Evolutionary conservation across 1,284 basidiomycete species (phyloP), one percentile per base, ranked within the genome.

Genomic region (Moniliophthora roreri): DNA sequence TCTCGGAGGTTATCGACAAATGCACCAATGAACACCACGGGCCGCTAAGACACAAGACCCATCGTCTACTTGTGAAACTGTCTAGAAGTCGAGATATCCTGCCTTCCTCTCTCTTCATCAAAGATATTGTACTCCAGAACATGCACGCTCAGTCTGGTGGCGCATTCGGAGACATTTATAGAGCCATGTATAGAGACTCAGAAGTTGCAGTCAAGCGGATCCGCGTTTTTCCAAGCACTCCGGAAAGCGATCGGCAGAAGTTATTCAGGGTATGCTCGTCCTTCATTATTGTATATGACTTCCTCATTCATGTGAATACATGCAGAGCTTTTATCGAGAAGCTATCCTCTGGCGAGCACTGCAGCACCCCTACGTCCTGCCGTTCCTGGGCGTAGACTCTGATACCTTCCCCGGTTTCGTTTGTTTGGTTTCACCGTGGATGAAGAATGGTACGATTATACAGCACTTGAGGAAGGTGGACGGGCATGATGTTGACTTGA

Each of bases 151-250:
- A 58, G 10, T 58, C 53, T 50, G 55, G 63, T 44, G 63, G 63
- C 26, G 52, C 57, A 9, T 62, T 64, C 40, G 60, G 57, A 4
- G 63, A 64, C 32, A 64, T 64, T 28, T 64, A 57, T 38, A 55
- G 60, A 18, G 63, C 58, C 6, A 46, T 55, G 3, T 62, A 58
- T 48, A 52, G 54, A 8, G 60, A 58, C 23, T 53, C 60, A 53
- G 60, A 62, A 26, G 63, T 64, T 9, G 61, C 61, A 5, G 41
- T 64, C 16, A 64, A 64, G 47, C 56, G 60, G 9, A 54, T 64
- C 10, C 55, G 61, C 35, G 26, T 61, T 24, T 64, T 64, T 48
- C 58, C 61, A 24, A 48, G 53, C 35, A 23, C 21, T 16, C 8
- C 38, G 10, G 52, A 39, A 21, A 50, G n/a, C n/a, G n/a, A n/a